Base-by-base conservation (phyloP, 176 grass and related monocot genomes). In the Lolium multiflorum region DNA sequence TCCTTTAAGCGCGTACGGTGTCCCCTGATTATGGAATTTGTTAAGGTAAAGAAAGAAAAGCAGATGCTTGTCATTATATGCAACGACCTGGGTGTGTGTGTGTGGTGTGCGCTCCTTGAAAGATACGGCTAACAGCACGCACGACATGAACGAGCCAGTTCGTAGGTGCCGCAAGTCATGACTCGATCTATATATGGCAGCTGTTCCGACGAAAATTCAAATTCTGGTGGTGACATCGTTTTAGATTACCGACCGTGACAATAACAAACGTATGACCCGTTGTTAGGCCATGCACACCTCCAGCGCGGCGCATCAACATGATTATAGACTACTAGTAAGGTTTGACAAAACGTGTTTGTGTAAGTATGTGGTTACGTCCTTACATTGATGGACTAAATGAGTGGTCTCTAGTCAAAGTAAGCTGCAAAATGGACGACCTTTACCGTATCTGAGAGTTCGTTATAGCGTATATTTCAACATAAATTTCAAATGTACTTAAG, bases 31-130 rank as follows among this genome's bases (percentile, higher is more conserved):
- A 9, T 35, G 20, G 51, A 76, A 24, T 88, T 84, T 80, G 44
- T 69, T 84, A 84, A 21, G 60, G 37, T 56, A 81, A 91, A 76
- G 67, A 18, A 69, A 20, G 31, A 69, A 91, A 91, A 84, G 85
- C 9, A 46, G 43, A 85, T 77, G 28, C 57, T 81, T 91, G 82
- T 85, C 89, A 88, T 85, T 84, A 88, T 91, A 71, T 88, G 85
- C 61, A 13, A n/a, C 31, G 69, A 68, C 77, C 43, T 17, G 31
- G 31, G 31, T 35, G 31, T 35, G 31, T 35, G 31, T 35, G 31
- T 35, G 31, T 35, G 72, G 72, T 12, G 50, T 49, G 25, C 59
- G 41, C 25, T 31, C 56, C 65, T 47, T 79, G 89, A 90, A 79
- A 83, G 84, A 11, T 79, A 87, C 80, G 67, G 75, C 20, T 80